phyloP scores from a whole-genome alignment of 257 asterid species.

The Capsicum pubescens region DNA sequence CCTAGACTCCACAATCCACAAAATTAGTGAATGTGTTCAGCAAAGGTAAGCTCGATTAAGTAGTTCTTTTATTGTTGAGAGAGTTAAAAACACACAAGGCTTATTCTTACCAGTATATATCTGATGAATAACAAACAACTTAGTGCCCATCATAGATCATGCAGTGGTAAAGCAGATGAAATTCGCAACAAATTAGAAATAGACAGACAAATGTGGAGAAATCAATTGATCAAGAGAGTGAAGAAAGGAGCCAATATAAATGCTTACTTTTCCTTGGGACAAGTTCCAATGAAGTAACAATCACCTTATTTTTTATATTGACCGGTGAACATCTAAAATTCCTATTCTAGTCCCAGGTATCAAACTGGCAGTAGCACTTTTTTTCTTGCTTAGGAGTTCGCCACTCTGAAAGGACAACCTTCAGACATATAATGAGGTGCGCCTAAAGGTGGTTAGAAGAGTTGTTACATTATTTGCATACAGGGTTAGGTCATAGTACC shows the following conservation, averaged over 20 bases:
- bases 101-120: not conserved
- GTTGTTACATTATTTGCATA: slow-evolving; percentile 24
- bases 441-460: not conserved
- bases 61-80: not conserved
- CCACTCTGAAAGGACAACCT: not conserved
- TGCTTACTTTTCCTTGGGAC: slow-evolving; percentile 4
- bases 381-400: not conserved
- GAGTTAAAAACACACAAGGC: not conserved
- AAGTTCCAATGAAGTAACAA: not conserved
- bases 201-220: slow-evolving; percentile 11
- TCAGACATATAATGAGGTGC: not conserved
- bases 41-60: slow-evolving; percentile 2
- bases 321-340: not conserved
- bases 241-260: not conserved
- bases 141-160: not conserved
- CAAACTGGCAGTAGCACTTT: slow-evolving; percentile 6
- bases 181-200: not conserved
- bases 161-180: not conserved
- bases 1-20: not conserved
- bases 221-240: slow-evolving; percentile 3
- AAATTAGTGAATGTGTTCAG: not conserved
- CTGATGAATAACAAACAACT: slow-evolving; percentile 16
- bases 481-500: not conserved
- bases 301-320: not conserved
- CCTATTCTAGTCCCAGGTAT: slow-evolving; percentile 18